phyloP scores from a whole-genome alignment of 176 grass and related monocot species.

The Musa schizocarpa region DNA sequence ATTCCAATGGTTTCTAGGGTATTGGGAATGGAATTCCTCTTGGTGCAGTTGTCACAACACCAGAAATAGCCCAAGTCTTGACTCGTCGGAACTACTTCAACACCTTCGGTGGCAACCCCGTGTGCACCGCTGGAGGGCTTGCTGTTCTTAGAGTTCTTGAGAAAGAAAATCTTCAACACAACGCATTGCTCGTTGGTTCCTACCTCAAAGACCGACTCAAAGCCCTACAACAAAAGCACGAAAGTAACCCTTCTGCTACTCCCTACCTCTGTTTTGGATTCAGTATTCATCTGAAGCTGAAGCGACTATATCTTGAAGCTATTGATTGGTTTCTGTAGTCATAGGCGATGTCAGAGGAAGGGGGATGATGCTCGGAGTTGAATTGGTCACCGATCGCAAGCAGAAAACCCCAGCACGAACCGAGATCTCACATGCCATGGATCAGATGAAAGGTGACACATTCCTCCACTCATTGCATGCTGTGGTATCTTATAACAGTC shows the following conservation, averaged over 20 bases:
- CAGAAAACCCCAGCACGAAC: conserved; percentile 73
- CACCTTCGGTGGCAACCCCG: conserved; percentile 85
- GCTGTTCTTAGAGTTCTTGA: conserved; percentile 82
- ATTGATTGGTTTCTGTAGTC: conserved; percentile 32
- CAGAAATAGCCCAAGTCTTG: conserved; percentile 78
- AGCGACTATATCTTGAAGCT: not conserved
- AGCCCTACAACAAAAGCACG: conserved; percentile 74
- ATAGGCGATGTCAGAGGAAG: conserved; percentile 88
- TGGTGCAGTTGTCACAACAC: conserved; percentile 83
- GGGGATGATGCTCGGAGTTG: conserved; percentile 90
- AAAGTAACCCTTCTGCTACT: conserved; percentile 28
- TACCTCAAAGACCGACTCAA: conserved; percentile 68
- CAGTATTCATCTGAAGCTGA: too few species aligned
- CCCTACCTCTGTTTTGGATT: too few species aligned
- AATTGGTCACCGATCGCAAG: conserved; percentile 65
- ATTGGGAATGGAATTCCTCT: conserved; percentile 96
- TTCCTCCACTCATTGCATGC: too few species aligned
- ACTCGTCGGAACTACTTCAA: conserved; percentile 82
- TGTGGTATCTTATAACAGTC: too few species aligned
- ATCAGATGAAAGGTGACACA: conserved; percentile 70
- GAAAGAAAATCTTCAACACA: conserved; percentile 74
- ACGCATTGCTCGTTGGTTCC: conserved; percentile 58
- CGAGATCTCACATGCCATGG: conserved; percentile 77
- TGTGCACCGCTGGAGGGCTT: conserved; percentile 64
- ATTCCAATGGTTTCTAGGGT: conserved; percentile 31